phyloP scores from a whole-genome alignment of 371 early-diverging fungal genomes.

The Neoconidiobolus thromboides region DNA sequence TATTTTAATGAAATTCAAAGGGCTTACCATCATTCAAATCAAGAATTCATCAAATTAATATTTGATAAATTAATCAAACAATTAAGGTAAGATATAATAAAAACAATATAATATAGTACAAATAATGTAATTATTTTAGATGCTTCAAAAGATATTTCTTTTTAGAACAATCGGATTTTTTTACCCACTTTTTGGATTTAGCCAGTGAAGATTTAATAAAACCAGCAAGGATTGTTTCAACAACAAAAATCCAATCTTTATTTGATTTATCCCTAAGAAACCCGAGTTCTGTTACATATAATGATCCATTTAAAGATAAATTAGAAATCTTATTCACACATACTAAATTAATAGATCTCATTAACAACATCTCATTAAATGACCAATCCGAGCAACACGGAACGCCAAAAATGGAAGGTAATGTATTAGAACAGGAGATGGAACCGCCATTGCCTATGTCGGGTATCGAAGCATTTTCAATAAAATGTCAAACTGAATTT shows the following conservation, averaged over 20 bases:
- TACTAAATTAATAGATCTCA: constrained; percentile 30
- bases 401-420: neutral
- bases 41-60: constrained; percentile 40
- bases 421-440: neutral
- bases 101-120: constrained; percentile 44
- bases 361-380: constrained; percentile 30
- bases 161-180: constrained; percentile 78
- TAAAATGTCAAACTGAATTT: constrained; percentile 61
- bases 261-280: constrained; percentile 77
- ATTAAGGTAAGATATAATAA: constrained; percentile 8
- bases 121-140: constrained; percentile 44
- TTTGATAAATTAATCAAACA: constrained; percentile 8
- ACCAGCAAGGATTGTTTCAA: constrained; percentile 40
- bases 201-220: constrained; percentile 49
- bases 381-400: constrained; percentile 22
- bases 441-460: constrained; percentile 5
- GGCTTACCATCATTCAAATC: constrained; percentile 59
- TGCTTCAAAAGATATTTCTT: constrained; percentile 84
- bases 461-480: constrained; percentile 58
- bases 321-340: constrained; percentile 47
- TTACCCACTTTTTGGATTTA: constrained; percentile 82
- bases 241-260: constrained; percentile 54
- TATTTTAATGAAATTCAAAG: constrained; percentile 47
- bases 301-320: constrained; percentile 73
- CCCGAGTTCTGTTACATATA: constrained; percentile 55